phyloP scores from a whole-genome alignment of 2,329 filamentous ascomycete species.

The Colletotrichum spinosum region DNA sequence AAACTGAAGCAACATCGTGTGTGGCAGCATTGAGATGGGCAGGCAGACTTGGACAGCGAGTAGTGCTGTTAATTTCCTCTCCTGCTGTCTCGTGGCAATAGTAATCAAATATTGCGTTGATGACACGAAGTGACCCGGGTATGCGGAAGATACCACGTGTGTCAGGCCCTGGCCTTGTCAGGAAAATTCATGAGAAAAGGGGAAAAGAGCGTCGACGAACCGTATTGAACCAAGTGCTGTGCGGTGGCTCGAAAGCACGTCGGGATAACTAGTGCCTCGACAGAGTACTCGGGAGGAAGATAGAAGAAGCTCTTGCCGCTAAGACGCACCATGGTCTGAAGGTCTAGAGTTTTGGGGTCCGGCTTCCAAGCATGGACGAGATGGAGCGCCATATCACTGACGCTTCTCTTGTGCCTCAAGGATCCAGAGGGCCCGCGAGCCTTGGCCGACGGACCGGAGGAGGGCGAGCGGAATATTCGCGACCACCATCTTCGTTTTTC shows the following conservation, averaged over 20 bases:
- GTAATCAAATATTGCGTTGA: conserved; percentile 72
- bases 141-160: conserved; percentile 73
- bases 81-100: conserved; percentile 65
- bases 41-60: conserved; percentile 69
- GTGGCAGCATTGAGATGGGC: conserved; percentile 68
- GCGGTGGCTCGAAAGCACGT: conserved; percentile 75
- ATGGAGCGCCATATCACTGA: conserved; percentile 65
- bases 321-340: conserved; percentile 70
- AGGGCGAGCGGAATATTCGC: conserved; percentile 48
- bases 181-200: conserved; percentile 34
- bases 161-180: conserved; percentile 45
- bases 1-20: conserved; percentile 75
- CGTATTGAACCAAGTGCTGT: conserved; percentile 72
- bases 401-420: conserved; percentile 61
- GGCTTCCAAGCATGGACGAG: conserved; percentile 55
- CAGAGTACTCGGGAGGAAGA: conserved; percentile 69
- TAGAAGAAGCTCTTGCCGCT: conserved; percentile 73
- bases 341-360: conserved; percentile 60
- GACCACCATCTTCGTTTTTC: conserved; percentile 53
- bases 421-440: conserved; percentile 8
- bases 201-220: conserved; percentile 49
- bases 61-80: conserved; percentile 66
- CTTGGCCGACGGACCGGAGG: conserved; percentile 20
- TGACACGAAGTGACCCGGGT: conserved; percentile 66
- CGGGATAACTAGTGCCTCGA: conserved; percentile 68